Evolutionary conservation across 768 basidiomycete species (phyloP), one percentile per base, ranked within the genome.

Genomic region (Rossbeevera mucosa): DNA sequence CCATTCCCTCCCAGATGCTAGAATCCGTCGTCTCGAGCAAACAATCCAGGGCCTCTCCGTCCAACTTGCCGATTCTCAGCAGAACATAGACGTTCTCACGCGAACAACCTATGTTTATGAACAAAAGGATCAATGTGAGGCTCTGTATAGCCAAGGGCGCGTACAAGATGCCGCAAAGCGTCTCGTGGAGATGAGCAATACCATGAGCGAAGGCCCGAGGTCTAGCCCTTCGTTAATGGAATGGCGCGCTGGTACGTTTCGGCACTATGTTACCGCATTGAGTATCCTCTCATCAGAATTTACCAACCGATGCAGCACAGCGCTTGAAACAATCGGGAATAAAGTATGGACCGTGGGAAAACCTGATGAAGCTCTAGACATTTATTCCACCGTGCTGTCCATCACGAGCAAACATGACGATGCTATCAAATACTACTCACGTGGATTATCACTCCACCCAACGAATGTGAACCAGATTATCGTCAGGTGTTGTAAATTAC

Each of bases 241-340:
- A n/a, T 59, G 57, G 58, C 18, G 38, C 20, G 4, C 33, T 4
- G 31, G 58, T 59, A 16, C 13, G 50, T 51, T 14, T 44, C 3
- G 0, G 22, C 5, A 2, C 42, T 8, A 3, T 2, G 7, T 1
- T 0, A 3, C 0, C 7, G 1, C 2, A 20, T 13, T 31, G 0
- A 30, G 31, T 38, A 1, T 3, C 13, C 9, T 22, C 0, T 28
- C 11, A 18, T 24, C 25, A 59, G 56, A 43, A 12, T 59, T 59
- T 21, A 48, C 30, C 3, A 3, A 31, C 2, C 51, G 25, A 13
- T 58, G 51, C 11, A 6, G 44, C 2, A 22, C 4, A 0, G 16
- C 0, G 0, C 47, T 59, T 5, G 41, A 47, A n/a, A 18, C 1
- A 6, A 16, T 46, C 21, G 55, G 48, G 8, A 40, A 49, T 21